Evolutionary conservation across 163 green algal genomes (phyloP), one percentile per base, ranked within the genome.

Genomic region (Scenedesmus sp.): DNA sequence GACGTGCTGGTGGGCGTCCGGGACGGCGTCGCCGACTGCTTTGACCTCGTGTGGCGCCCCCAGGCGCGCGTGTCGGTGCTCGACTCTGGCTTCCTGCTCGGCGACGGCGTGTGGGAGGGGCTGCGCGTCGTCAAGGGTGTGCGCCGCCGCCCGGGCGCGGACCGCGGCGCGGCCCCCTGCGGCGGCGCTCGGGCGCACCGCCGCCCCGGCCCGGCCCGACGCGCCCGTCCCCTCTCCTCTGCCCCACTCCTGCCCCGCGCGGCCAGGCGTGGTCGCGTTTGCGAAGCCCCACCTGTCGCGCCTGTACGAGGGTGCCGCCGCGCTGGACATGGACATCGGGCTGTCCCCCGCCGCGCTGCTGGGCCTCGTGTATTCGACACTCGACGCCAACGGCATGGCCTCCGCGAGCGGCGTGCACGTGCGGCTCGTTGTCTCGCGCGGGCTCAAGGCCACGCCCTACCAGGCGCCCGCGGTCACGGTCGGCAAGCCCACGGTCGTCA

Each of bases 31-130:
- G 66, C 57, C 36, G 85, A 79, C 39, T 26, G 29, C 3, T 92
- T 92, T 74, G 64, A 86, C 9, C 70, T 94, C 44, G 84, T 88
- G 33, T 83, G 84, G 53, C n/a, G 63, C 10, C 75, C 73, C 6
- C 67, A 89, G 51, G 91, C 91, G 5, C 81, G 78, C 17, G 90
- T 96, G 45, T 93, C 90, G 0, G 92, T 95, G 26, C 75, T 95
- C 45, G 91, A 96, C 80, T 85, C 60, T 36, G 92, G 87, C 47
- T 96, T 91, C 83, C 85, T 96, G 84, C 83, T 95, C 62, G 92
- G 92, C 0, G 92, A 96, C 70, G 92, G 91, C 9, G 89, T 96
- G 60, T 96, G 92, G 91, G 92, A 96, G 87, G 91, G 91, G 4
- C 64, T 96, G 0, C 80, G 92, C 39, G 39, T 47, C 39, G 39